A percentile compares a stretch with the other conserved stretches of the same genome.
Conservation (phyloP, 306 rosid species). For the Luffa acutangula region DNA sequence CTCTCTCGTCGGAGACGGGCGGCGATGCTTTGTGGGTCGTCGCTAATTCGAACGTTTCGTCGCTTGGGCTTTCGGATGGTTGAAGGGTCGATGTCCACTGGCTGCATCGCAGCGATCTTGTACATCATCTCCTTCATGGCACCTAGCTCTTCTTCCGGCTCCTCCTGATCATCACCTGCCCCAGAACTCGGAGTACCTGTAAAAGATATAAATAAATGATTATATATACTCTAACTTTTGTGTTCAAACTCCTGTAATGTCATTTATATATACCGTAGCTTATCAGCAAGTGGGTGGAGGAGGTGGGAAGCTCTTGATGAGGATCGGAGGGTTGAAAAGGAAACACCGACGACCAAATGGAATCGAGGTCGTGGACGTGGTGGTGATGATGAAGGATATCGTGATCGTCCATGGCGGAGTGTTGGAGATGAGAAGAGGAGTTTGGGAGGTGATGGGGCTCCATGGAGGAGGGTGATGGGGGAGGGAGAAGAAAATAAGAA, state of each 20-base stretch:
- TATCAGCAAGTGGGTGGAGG: background rate
- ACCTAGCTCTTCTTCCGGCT: constrained; percentile 60
- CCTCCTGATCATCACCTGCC: background rate
- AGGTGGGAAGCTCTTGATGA: background rate
- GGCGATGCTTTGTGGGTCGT: constrained; percentile 86
- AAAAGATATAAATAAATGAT: background rate
- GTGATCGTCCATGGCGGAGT: background rate
- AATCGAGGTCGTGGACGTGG: background rate
- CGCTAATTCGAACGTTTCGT: constrained; percentile 82
- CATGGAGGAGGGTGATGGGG: constrained; percentile 8
- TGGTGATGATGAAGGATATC: background rate
- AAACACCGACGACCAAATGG: background rate
- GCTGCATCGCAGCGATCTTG: constrained; percentile 92
- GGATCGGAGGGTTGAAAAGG: background rate
- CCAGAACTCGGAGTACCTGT: background rate
- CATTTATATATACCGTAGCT: background rate
- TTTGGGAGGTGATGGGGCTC: background rate
- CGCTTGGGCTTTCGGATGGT: constrained; percentile 63
- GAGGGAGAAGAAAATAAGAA: no score
- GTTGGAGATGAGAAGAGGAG: background rate
- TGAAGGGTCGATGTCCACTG: constrained; percentile 85
- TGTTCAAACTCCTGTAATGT: background rate
- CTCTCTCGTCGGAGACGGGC: constrained; percentile 86
- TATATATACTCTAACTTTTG: background rate
- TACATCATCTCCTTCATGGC: constrained; percentile 97